Evolutionary conservation across 1,284 basidiomycete genomes (phyloP), one percentile per base, ranked within the genome.

Genomic region (Cutaneotrichosporon sp.): DNA sequence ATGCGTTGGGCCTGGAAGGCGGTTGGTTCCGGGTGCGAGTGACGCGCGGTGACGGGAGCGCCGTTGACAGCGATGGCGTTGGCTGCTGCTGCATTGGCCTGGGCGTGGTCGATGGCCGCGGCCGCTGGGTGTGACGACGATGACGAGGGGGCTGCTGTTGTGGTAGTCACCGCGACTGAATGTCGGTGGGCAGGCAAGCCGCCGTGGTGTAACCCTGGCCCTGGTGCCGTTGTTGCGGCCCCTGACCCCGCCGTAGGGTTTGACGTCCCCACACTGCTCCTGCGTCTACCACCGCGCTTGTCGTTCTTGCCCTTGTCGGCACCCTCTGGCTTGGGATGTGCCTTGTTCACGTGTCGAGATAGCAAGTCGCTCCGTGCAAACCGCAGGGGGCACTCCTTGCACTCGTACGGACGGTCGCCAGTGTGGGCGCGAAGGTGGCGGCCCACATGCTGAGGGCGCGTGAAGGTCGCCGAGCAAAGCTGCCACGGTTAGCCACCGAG

Each of bases 351-450:
- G 67, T 92, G 90, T 61, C 90, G 78, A 4, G 89, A 90, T 42
- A 91, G 81, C 3, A 92, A 79, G 77, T 92, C 89, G 69, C 87
- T 89, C 62, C 89, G 76, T 1, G 90, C 90, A 69, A 93, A 93
- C 72, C 89, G 85, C 74, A 91, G 85, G 21, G 88, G 88, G 72
- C 90, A 92, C 62, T 86, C 83, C 70, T 86, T 84, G 69, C 90
- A 92, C 65, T 88, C 88, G 78, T 92, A 92, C 8, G 89, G 89
- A 45, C 89, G 80, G 78, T 91, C 88, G 58, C 89, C 89, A n/a
- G 89, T 91, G 74, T 92, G 88, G 61, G 88, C 88, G 68, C 88
- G 83, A 82, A 92, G 87, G 76, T 92, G 88, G 51, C 89, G 77
- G 9, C 88, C 88, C 54, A 91, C 88, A 82, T 91, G 89, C 65